These are phyloP conservation scores for Ligustrum vulgare DNA, from an alignment of 257 asterid species.

Conservation along the genomic window DNA sequence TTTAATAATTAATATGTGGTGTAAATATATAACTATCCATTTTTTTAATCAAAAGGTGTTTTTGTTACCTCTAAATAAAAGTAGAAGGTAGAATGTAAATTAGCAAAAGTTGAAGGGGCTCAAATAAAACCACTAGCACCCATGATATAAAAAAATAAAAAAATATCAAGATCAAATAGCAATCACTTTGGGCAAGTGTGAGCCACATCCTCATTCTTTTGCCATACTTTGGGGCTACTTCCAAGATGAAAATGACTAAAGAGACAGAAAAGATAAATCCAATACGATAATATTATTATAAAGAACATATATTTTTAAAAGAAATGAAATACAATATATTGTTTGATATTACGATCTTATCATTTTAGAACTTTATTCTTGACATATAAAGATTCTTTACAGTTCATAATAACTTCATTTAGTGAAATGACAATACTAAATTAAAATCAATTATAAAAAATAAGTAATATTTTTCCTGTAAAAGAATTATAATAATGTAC, in stretches of 20 bases:
- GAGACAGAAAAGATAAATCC: neutral
- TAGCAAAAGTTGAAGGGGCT: neutral
- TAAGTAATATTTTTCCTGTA: neutral
- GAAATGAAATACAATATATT: too few relatives aligned
- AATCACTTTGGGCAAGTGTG: neutral
- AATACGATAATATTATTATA: neutral
- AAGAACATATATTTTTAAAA: neutral
- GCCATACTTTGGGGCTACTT: constrained; percentile 13
- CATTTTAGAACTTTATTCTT: neutral
- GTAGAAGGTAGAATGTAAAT: too few relatives aligned
- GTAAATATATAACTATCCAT: too few relatives aligned
- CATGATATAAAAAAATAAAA: neutral
- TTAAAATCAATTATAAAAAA: neutral
- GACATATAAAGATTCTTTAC: neutral
- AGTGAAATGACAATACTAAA: neutral
- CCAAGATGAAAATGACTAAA: constrained; percentile 14
- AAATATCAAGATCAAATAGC: neutral
- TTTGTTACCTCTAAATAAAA: too few relatives aligned
- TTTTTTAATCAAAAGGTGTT: too few relatives aligned
- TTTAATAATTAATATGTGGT: too few relatives aligned
- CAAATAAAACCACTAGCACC: neutral
- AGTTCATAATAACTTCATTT: neutral
- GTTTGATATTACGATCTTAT: neutral
- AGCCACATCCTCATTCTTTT: constrained; percentile 19
- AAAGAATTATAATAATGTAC: too few relatives aligned